Base-by-base conservation (phyloP, 495 filamentous ascomycete genomes). In the Lepidopterella palustris region DNA sequence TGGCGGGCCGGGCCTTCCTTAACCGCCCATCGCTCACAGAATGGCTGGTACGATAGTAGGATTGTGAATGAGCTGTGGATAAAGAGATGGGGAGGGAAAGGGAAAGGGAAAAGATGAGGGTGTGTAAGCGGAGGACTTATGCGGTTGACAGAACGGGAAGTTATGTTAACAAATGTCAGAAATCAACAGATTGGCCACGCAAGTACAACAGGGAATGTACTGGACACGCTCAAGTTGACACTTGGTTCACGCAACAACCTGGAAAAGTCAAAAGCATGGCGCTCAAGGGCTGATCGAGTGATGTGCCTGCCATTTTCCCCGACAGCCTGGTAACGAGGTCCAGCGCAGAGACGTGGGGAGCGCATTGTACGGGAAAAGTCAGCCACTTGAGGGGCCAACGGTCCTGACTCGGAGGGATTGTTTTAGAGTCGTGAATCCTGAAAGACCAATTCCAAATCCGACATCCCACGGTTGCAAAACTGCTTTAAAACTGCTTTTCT, bases 311-410 rank as follows among this genome's bases (percentile, higher is more conserved):
- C 58, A 58, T 26, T 4, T 1, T 28, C 21, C n/a, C 63, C 63
- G 57, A 62, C 60, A 39, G 50, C 10, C 6, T 60, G 63, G 63
- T 62, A 59, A 28, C 63, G 63, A 60, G 55, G 53, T 60, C 63
- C 59, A 60, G 56, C 28, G 53, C 55, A 53, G 45, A 49, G 59
- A 62, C 60, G 55, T 62, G 59, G 63, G 55, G 56, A 48, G 13
- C 26, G 56, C 23, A 57, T 51, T 42, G 13, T 42, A 10, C 18
- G 35, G 35, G n/a, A 42, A 42, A 42, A 13, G 18, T 18, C 35
- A 42, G 35, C 35, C 35, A 42, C 35, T 42, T 42, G 13, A 11
- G 35, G 35, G n/a, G 18, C 35, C 35, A 11, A 18, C 35, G 18
- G 10, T 11, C 35, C 13, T 42, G 35, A 42, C 35, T 42, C 35